A percentile compares a stretch with the other conserved stretches of the same genome.
These are phyloP conservation scores for Phytophthora citrophthora DNA, from an alignment of 352 stramenopile species.

Conservation along the genomic window DNA sequence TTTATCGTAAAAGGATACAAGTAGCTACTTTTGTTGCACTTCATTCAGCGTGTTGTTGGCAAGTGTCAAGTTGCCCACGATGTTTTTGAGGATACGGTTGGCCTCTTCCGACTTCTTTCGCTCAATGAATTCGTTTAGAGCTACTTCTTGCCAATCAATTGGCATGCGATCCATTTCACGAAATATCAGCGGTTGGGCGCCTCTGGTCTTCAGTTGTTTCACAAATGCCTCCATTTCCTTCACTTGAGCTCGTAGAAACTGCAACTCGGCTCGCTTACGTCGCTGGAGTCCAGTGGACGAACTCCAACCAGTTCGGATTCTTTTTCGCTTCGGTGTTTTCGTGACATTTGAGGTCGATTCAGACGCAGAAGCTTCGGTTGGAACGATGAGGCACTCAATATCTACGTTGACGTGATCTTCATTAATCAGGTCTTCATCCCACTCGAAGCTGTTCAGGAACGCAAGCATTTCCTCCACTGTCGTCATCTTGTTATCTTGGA, in stretches of 20 bases:
- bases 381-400: neutral
- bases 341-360: neutral
- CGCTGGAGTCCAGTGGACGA: conserved; percentile 16
- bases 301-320: conserved; percentile 9
- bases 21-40: too few relatives aligned
- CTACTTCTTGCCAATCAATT: conserved; percentile 11
- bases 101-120: conserved; percentile 18
- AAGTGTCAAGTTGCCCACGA: neutral
- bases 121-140: conserved; percentile 13
- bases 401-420: neutral
- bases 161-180: neutral
- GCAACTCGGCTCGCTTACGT: conserved; percentile 17
- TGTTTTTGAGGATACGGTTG: conserved; percentile 18
- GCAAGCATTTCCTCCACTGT: conserved; percentile 3
- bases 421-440: neutral
- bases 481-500: conserved; percentile 4
- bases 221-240: conserved; percentile 17
- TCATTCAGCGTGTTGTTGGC: too few relatives aligned
- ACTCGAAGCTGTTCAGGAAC: neutral
- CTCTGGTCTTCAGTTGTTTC: neutral
- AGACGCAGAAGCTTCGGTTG: neutral
- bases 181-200: neutral
- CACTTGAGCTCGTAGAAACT: conserved; percentile 14
- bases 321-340: neutral
- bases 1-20: too few relatives aligned